Base-by-base conservation (phyloP, 371 early-diverging fungal genomes). In the Mycotypha africana region DNA sequence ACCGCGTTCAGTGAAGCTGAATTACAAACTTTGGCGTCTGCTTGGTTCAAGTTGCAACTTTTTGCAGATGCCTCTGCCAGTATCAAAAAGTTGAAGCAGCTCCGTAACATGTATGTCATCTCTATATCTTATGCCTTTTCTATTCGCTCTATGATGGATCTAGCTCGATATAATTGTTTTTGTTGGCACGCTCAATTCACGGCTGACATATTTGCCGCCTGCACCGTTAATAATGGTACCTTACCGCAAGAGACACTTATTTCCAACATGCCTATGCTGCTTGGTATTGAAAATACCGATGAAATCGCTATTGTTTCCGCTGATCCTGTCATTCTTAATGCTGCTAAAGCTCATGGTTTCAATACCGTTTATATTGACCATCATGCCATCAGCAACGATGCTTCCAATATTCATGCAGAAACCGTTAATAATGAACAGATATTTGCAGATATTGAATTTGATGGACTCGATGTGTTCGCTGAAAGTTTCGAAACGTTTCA, bases 181-280 rank as follows among this genome's bases (percentile, higher is more conserved):
- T 66, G 64, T 60, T 70, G 66, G 71, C 63, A 70, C 26, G 62
- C 67, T 36, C 71, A 70, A 40, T 58, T 70, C 37, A 53, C 61
- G 24, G 53, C 60, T 36, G 67, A 70, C 35, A 59, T 65, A 45
- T 56, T 70, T 32, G 47, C 55, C 32, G 55, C 53, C 24, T 57
- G 53, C 33, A 44, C 44, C 15, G 28, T 47, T 34, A 45, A 30
- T 16, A 49, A 49, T 41, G 41, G 50, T 16, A 51, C 45, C 5
- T 42, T 38, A 11, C 28, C 43, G 15, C 45, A 55, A 6, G 42
- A 31, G 10, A 44, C 56, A 11, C 59, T 61, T 16, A 51, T 64
- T 20, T 51, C 42, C 2, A 50, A 50, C 17, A 45, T 60, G 22
- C 47, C 51, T 28, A 49, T 54, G 43, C 52, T 70, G 14, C 52